A percentile compares a stretch with the other conserved stretches of the same genome.
Conservation (phyloP, 257 asterid species). For the Gentiana straminea region DNA sequence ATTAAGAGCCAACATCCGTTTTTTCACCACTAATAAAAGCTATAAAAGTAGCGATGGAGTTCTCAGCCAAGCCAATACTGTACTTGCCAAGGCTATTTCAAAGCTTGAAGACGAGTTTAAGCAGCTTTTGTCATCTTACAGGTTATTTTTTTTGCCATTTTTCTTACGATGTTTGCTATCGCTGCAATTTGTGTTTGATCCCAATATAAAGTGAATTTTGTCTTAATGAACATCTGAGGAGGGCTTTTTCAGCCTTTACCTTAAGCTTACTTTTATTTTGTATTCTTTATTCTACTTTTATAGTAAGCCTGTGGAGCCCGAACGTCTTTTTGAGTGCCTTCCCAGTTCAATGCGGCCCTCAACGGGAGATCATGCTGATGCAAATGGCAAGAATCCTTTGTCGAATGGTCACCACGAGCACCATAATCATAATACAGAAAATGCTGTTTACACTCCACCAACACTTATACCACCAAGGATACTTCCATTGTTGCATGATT, state of each 20-base stretch:
- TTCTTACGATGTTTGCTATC: too few species aligned
- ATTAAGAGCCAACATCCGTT: constrained; percentile 63
- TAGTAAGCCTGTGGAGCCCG: constrained; percentile 99
- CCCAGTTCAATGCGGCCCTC: constrained; percentile 96
- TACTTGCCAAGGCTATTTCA: constrained; percentile 89
- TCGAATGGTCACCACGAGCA: constrained; percentile 61
- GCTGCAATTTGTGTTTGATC: too few species aligned
- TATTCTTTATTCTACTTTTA: constrained; percentile 12
- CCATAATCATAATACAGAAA: constrained; percentile 39
- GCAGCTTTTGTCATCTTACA: constrained; percentile 70
- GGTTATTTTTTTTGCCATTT: constrained; percentile 27
- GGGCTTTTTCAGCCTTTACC: not conserved
- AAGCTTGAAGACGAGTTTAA: constrained; percentile 95
- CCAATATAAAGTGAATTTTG: too few species aligned
- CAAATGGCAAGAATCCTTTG: constrained; percentile 57
- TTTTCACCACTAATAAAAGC: constrained; percentile 88
- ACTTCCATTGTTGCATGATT: constrained; percentile 88
- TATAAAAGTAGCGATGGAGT: constrained; percentile 98
- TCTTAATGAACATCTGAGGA: too few species aligned
- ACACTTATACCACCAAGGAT: constrained; percentile 88
- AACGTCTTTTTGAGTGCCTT: constrained; percentile 95
- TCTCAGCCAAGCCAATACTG: constrained; percentile 65
- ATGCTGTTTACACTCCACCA: constrained; percentile 74
- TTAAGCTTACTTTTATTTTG: not conserved
- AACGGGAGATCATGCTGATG: constrained; percentile 45